Base-by-base conservation (phyloP, 192 early-diverging fungal species). In the Coemansia guatemalensis region DNA sequence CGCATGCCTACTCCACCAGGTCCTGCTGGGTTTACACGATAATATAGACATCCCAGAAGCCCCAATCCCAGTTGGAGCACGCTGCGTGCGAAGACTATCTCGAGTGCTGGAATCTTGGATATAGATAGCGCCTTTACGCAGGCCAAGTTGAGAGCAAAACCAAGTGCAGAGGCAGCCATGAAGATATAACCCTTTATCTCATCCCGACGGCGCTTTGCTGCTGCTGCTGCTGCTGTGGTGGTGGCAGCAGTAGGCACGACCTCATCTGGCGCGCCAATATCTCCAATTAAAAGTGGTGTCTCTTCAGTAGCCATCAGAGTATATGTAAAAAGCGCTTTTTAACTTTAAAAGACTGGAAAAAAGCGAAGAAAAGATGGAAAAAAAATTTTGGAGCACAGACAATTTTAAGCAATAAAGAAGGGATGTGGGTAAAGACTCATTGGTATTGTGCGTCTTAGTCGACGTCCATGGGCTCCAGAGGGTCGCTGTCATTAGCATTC, bases 71-170 rank as follows among this genome's bases (percentile, higher is more conserved):
- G 73, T 65, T 93, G 92, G 27, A 91, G 62, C 14, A 92, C 58
- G 22, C 88, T 89, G 44, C 90, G 85, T 18, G 85, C 81, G 60
- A 93, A 82, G 8, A 93, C 89, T 14, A 92, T 86, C 67, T 91
- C 82, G 4, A 89, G 83, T 0, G 86, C 84, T 2, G 88, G 88
- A 41, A 91, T 84, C 2, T 54, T 53, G 8, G 78, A 49, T 8
- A 85, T 81, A 9, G 85, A 78, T 14, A 90, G 57, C 52, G 77
- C 77, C 25, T 90, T 91, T 65, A 92, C 90, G 41, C 86, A 84
- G 0, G 88, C 76, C 3, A 90, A 89, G 86, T 90, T 92, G 56
- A 82, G 66, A 0, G 85, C 85, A 69, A 93, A 91, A 4, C 84
- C 85, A 0, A 91, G 68, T 0, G 91, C 89, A 5, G 91, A 93